phyloP scores from a whole-genome alignment of 176 grass and related monocot genomes.

The Aegilops umbellulata region DNA sequence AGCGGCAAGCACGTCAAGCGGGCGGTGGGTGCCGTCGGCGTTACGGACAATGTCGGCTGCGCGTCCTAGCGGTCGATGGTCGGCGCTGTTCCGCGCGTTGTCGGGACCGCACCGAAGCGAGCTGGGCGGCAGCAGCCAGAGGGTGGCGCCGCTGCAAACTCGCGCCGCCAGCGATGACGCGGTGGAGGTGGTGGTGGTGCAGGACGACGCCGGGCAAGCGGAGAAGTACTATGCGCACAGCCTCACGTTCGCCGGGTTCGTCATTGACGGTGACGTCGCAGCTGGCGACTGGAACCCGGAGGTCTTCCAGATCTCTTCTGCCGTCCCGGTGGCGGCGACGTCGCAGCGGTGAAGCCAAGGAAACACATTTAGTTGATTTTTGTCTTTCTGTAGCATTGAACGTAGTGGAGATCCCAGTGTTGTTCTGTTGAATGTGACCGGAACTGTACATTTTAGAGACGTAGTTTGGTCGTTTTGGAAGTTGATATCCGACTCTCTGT shows the following conservation, averaged over 20 bases:
- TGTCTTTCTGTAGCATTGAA: neutral
- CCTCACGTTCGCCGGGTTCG: conserved; percentile 68
- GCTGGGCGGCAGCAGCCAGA: conserved; percentile 19
- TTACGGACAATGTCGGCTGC: conserved; percentile 59
- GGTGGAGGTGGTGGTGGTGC: conserved; percentile 22
- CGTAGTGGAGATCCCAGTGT: neutral
- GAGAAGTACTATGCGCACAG: conserved; percentile 48
- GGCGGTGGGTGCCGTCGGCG: conserved; percentile 22
- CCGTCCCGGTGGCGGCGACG: conserved; percentile 4
- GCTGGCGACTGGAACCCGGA: conserved; percentile 71
- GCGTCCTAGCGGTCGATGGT: conserved; percentile 34
- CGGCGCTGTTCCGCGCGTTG: conserved; percentile 31
- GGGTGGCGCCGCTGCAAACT: conserved; percentile 18
- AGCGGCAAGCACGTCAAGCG: conserved; percentile 17
- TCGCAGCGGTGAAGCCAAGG: neutral
- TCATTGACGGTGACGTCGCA: conserved; percentile 66
- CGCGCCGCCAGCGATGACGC: neutral
- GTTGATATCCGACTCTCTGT: neutral
- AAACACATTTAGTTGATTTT: neutral
- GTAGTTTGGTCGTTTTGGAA: neutral
- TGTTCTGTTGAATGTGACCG: neutral
- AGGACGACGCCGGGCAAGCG: neutral
- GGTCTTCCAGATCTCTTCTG: conserved; percentile 51
- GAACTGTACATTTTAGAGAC: conserved; percentile 32
- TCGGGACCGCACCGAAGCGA: conserved; percentile 22